Evolutionary conservation across 768 basidiomycete genomes (phyloP).

Genomic region (Leccinellum albellum): DNA sequence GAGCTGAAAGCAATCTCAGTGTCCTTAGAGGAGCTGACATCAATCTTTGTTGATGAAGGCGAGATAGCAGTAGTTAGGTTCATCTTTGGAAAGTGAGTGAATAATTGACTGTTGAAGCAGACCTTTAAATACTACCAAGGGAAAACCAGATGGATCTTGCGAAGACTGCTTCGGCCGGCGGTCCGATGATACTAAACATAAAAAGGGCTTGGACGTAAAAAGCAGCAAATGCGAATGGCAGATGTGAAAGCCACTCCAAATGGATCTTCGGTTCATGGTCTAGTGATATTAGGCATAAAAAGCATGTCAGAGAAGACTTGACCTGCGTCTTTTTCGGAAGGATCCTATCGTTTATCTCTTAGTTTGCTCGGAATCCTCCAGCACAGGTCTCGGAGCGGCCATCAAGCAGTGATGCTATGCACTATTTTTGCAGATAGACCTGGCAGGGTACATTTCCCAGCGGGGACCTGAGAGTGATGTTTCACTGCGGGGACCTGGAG

Average conservation of each 20-base stretch:
- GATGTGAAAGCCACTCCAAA: not conserved
- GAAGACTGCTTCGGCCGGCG: not conserved
- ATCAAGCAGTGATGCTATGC: not conserved
- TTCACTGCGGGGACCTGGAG: not conserved
- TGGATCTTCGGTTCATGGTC: not conserved
- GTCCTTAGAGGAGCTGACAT: not conserved
- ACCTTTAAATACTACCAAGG: conserved; percentile 2
- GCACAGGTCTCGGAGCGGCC: not conserved
- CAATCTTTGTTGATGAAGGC: not conserved
- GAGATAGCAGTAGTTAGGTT: not conserved
- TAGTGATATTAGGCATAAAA: not conserved
- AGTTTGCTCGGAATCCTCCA: not conserved
- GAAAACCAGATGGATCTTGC: not conserved
- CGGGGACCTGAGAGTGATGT: too few species aligned
- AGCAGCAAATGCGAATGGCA: not conserved
- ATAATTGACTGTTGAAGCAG: not conserved
- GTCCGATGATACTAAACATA: conserved; percentile 1
- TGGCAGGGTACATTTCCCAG: not conserved
- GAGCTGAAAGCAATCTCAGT: conserved; percentile 1
- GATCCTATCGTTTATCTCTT: not conserved
- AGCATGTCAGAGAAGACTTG: not conserved
- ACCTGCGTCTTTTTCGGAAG: not conserved
- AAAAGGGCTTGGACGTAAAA: not conserved
- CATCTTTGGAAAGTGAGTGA: conserved; percentile 3
- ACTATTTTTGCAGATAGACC: not conserved